Base-by-base conservation (phyloP, 2,329 filamentous ascomycete species). In the Pestalotiopsis sp. region DNA sequence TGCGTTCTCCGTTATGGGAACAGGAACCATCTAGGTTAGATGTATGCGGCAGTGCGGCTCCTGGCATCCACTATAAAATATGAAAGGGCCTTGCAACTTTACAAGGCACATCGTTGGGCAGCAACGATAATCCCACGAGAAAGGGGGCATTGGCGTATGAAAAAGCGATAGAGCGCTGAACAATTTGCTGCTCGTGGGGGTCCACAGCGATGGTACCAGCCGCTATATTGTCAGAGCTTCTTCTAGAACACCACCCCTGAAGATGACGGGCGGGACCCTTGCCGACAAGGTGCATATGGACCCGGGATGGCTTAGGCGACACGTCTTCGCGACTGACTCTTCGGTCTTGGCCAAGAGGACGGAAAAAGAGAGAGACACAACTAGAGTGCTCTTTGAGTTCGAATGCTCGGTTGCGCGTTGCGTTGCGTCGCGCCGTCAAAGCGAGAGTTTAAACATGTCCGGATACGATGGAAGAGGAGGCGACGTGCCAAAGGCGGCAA, bases 181-280 rank as follows among this genome's bases (percentile, higher is more conserved):
- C 45, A 25, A 49, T 45, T 64, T 64, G 61, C n/a, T 52, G 61
- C 61, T 23, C 61, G 61, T 36, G 31, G 31, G 49, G 61, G n/a
- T 45, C 61, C 61, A 64, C 61, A 13, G 39, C 38, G 7, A 62
- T n/a, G 12, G 61, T 27, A 41, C n/a, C 59, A 14, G 27, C 31
- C 39, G n/a, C 20, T 12, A 11, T 45, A 12, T 39, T 39, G 36
- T 64, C 36, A 64, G 13, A 39, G 61, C 38, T 64, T 64, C 38
- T 64, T 64, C 61, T 52, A 64, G 61, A 64, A 64, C 39, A 20
- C 25, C n/a, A 45, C 61, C 61, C 61, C 38, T 64, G 61, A 23
- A 5, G n/a, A 64, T 64, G 45, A 45, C n/a, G 38, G 27, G 45
- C 38, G 61, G 61, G 45, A 52, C 61, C 61, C 17, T 64, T 64